A percentile compares a stretch with the other conserved stretches of the same genome.
Conservation (phyloP, 208 protist genomes). For the Leishmania mexicana region DNA sequence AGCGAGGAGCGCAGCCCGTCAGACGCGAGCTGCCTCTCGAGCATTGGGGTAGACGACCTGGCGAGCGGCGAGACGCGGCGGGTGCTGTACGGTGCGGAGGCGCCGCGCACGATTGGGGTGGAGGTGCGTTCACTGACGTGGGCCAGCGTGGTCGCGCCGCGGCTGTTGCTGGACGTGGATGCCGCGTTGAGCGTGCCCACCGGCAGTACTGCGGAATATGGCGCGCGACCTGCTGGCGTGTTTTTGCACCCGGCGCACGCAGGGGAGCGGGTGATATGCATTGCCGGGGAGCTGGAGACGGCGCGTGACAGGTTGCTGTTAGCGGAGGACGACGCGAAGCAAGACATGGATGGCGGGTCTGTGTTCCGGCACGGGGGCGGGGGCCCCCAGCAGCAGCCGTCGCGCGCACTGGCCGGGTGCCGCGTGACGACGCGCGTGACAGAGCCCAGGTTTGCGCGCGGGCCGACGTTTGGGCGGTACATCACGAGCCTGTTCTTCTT, state of each 20-base stretch:
- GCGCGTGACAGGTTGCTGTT: slow-evolving; percentile 35
- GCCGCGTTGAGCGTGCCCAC: neutral
- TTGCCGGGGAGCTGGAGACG: slow-evolving; percentile 38
- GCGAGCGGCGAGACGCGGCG: slow-evolving; percentile 10
- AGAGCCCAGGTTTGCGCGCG: slow-evolving; percentile 43
- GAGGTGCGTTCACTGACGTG: slow-evolving; percentile 22
- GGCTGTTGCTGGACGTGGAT: neutral
- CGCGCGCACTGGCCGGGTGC: slow-evolving; percentile 49
- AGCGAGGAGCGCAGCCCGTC: slow-evolving; percentile 63
- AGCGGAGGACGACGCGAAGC: slow-evolving; percentile 18
- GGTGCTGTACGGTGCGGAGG: slow-evolving; percentile 31
- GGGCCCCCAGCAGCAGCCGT: slow-evolving; percentile 42
- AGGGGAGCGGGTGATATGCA: slow-evolving; percentile 34
- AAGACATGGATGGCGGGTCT: slow-evolving; percentile 15
- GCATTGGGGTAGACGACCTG: neutral
- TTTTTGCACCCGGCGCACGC: slow-evolving; percentile 37
- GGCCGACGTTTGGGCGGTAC: slow-evolving; percentile 84
- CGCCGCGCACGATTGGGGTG: slow-evolving; percentile 11
- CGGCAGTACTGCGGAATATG: neutral
- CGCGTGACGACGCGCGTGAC: slow-evolving; percentile 59
- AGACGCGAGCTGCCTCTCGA: slow-evolving; percentile 42
- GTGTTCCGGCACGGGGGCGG: slow-evolving; percentile 32
- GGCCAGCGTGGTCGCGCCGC: slow-evolving; percentile 6
- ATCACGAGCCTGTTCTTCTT: slow-evolving; percentile 77
- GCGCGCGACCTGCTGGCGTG: slow-evolving; percentile 6